Evolutionary conservation across 2,329 filamentous ascomycete genomes (phyloP), one percentile per base, ranked within the genome.

Genomic region (Colletotrichum australisinense): DNA sequence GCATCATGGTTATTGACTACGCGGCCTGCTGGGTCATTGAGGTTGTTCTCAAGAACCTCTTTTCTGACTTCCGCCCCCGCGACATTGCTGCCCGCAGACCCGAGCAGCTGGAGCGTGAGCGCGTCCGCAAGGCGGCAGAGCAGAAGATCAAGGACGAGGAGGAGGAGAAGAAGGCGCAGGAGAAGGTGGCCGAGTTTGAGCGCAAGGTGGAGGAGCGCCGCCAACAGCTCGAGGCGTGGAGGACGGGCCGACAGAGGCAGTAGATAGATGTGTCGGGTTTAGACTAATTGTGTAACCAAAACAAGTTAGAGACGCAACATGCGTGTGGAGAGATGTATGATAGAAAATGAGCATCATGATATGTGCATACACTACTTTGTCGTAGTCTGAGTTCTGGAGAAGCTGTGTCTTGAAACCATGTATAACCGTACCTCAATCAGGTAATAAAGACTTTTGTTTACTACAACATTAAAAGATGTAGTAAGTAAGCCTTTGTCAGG

Each of bases 61-160:
- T 98, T 84, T 96, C 93, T 76, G 97, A 99, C 83, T 97, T 94
- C 86, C 92, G 91, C 76, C 95, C 97, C 2, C 96, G 97, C 81
- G 97, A 98, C 81, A 98, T 99, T 79, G 96, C 97, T 1, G 87
- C 93, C 65, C 89, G 97, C 75, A 88, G 97, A 71, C 92, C 93
- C 4, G 97, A 99, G 80, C 97, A 99, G 88, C 85, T 97, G 12
- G 90, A 92, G 81, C 87, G 92, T 56, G 96, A 98, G 85, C 86
- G 89, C 69, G 87, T 88, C 75, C 89, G 95, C 76, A 93, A 93
- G 81, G 87, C 87, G 70, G 87, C 87, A 60, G 90, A 91, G 78
- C 86, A 86, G 75, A 81, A 79, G 65, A 78, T 83, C 77, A 87
- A 87, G 82, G 83, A 85, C 19, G 82, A 82, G 12, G 87, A 89